These are phyloP conservation scores for Lipomyces anomalus DNA, from an alignment of 805 yeast species.

Conservation along the genomic window DNA sequence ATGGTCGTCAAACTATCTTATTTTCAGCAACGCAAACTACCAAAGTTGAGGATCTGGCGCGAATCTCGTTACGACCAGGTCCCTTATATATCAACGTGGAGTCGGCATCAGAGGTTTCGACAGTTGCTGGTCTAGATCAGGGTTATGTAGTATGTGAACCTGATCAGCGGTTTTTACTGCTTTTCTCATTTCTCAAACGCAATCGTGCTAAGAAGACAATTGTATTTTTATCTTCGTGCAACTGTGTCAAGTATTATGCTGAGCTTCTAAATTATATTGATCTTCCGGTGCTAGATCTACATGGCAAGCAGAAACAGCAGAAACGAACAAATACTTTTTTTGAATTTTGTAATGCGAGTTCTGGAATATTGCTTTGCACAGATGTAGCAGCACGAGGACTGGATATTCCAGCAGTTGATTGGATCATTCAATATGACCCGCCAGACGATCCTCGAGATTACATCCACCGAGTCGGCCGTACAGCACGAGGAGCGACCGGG, in stretches of 20 bases:
- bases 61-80: slow-evolving; percentile 90
- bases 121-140: slow-evolving; percentile 96
- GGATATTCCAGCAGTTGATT: slow-evolving; percentile 97
- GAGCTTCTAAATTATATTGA: slow-evolving; percentile 94
- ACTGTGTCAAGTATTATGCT: slow-evolving; percentile 92
- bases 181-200: slow-evolving; percentile 90
- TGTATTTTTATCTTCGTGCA: slow-evolving; percentile 93
- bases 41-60: slow-evolving; percentile 95
- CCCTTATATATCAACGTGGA: slow-evolving; percentile 93
- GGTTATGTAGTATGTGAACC: slow-evolving; percentile 98
- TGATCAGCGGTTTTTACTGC: slow-evolving; percentile 82
- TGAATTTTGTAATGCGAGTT: slow-evolving; percentile 95
- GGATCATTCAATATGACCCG: slow-evolving; percentile 98
- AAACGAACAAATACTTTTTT: slow-evolving; percentile 97
- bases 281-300: slow-evolving; percentile 91
- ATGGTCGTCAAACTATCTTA: slow-evolving; percentile 88
- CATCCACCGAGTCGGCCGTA: slow-evolving; percentile 98
- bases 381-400: slow-evolving; percentile 99
- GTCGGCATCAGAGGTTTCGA: slow-evolving; percentile 71
- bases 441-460: slow-evolving; percentile 99
- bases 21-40: slow-evolving; percentile 99
- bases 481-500: slow-evolving; percentile 83
- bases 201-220: slow-evolving; percentile 78
- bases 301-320: slow-evolving; percentile 98
- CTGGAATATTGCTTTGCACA: slow-evolving; percentile 89